Percentiles rank a stretch among this genome's conserved stretches.
These are phyloP conservation scores for Abelmoschus esculentus DNA, from an alignment of 345 rosid species.

Conservation along the genomic window DNA sequence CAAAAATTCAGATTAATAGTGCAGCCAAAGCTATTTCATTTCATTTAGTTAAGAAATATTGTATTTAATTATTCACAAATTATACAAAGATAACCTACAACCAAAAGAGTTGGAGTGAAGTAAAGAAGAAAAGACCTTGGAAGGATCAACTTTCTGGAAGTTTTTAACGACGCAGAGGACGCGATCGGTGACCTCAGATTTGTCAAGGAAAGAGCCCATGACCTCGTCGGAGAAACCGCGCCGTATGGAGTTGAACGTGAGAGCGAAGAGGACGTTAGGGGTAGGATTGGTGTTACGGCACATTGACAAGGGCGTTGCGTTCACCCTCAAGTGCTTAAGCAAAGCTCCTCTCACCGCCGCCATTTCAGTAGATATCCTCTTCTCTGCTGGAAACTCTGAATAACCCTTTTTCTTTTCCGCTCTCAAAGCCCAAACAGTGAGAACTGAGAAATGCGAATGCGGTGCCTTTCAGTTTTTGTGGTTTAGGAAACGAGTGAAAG, in stretches of 20 bases:
- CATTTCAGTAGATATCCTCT: background rate
- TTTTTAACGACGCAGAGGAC: constrained; percentile 79
- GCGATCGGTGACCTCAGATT: constrained; percentile 92
- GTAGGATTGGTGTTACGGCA: constrained; percentile 26
- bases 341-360: constrained; percentile 66
- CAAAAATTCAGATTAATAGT: background rate
- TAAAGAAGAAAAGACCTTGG: constrained; percentile 48
- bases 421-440: background rate
- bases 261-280: constrained; percentile 18
- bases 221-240: background rate
- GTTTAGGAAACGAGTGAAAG: background rate
- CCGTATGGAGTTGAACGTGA: constrained; percentile 30
- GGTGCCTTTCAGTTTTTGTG: background rate
- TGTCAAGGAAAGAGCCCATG: constrained; percentile 63
- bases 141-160: constrained; percentile 80
- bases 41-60: too few species aligned
- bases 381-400: background rate
- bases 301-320: constrained; percentile 26
- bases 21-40: background rate
- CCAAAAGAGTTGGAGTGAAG: background rate
- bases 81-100: background rate
- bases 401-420: background rate
- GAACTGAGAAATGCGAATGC: background rate
- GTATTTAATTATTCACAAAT: background rate
- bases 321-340: constrained; percentile 70